Conservation (phyloP, 495 filamentous ascomycete species). For the Xylaria venustula region DNA sequence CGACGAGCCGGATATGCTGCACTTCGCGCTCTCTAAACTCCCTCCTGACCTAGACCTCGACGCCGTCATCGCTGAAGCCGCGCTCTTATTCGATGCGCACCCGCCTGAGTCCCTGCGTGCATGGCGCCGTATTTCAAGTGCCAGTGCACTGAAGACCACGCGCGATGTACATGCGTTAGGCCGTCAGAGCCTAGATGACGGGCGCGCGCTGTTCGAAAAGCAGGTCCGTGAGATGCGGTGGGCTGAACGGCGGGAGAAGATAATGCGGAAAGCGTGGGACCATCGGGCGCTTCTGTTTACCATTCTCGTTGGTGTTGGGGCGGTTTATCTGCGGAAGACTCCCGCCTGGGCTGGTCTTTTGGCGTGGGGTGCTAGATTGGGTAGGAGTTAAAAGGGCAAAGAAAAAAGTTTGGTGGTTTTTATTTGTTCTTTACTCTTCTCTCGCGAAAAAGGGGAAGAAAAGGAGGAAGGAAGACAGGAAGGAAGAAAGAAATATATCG, state of each 20-base stretch:
- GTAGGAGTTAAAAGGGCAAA: neutral
- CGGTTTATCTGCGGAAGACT: conserved; percentile 38
- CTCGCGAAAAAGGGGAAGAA: no score
- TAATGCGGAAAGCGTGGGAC: conserved; percentile 53
- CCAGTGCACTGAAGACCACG: conserved; percentile 84
- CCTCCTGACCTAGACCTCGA: conserved; percentile 85
- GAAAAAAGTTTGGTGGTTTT: no score
- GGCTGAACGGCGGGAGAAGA: conserved; percentile 56
- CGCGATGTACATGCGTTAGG: conserved; percentile 42
- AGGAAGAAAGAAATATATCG: no score
- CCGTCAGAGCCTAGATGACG: conserved; percentile 54
- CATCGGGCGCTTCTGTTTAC: conserved; percentile 64
- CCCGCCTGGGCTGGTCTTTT: conserved; percentile 25
- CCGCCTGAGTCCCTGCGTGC: conserved; percentile 72
- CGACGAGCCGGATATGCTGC: conserved; percentile 93
- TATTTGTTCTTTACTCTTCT: no score
- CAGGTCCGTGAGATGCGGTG: conserved; percentile 68
- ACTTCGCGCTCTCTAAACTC: conserved; percentile 82
- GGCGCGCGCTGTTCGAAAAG: conserved; percentile 54
- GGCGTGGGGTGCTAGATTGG: conserved; percentile 13
- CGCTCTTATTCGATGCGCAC: conserved; percentile 57
- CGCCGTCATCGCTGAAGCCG: conserved; percentile 63
- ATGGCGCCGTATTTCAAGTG: conserved; percentile 69
- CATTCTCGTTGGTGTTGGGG: conserved; percentile 58
- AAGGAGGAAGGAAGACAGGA: no score